Percentiles rank a stretch among this genome's conserved stretches.
These are phyloP conservation scores for Heterobasidion occidentale DNA, from an alignment of 1,284 basidiomycete genomes.

Conservation along the genomic window DNA sequence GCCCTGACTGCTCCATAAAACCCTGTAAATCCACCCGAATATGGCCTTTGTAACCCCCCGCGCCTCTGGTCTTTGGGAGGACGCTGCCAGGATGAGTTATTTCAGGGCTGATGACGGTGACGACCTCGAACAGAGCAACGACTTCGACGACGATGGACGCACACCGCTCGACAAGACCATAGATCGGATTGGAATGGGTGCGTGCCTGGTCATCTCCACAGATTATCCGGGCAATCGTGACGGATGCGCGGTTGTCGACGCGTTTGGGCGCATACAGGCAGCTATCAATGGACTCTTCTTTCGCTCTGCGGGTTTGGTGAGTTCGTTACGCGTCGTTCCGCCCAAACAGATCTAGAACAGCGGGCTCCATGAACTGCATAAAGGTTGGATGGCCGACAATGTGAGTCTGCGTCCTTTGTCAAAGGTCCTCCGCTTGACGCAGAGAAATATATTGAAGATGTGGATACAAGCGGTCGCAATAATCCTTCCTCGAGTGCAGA, in stretches of 20 bases:
- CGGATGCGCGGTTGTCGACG: background rate
- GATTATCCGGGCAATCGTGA: background rate
- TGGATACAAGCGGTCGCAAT: slow-evolving; percentile 87
- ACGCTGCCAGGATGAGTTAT: slow-evolving; percentile 25
- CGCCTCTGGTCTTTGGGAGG: slow-evolving; percentile 38
- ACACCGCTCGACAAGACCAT: slow-evolving; percentile 81
- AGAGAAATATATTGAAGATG: slow-evolving; percentile 58
- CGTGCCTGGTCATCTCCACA: slow-evolving; percentile 9
- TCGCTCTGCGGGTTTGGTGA: slow-evolving; percentile 82
- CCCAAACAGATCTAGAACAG: background rate
- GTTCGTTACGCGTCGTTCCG: slow-evolving; percentile 18
- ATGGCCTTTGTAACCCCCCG: slow-evolving; percentile 32
- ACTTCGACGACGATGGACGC: slow-evolving; percentile 38
- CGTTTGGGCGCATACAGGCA: slow-evolving; percentile 29
- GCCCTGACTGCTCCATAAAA: background rate
- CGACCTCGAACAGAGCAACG: slow-evolving; percentile 26
- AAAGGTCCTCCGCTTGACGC: slow-evolving; percentile 8
- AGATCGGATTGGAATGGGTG: slow-evolving; percentile 86
- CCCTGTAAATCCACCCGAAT: background rate
- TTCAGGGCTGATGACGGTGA: slow-evolving; percentile 22
- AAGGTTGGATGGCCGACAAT: slow-evolving; percentile 84
- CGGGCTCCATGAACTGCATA: background rate
- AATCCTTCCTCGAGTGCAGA: slow-evolving; percentile 87
- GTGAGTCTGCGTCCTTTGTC: slow-evolving; percentile 32
- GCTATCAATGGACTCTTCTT: slow-evolving; percentile 76